Conservation (phyloP, 2,329 filamentous ascomycete genomes). For the Beauveria australis region DNA sequence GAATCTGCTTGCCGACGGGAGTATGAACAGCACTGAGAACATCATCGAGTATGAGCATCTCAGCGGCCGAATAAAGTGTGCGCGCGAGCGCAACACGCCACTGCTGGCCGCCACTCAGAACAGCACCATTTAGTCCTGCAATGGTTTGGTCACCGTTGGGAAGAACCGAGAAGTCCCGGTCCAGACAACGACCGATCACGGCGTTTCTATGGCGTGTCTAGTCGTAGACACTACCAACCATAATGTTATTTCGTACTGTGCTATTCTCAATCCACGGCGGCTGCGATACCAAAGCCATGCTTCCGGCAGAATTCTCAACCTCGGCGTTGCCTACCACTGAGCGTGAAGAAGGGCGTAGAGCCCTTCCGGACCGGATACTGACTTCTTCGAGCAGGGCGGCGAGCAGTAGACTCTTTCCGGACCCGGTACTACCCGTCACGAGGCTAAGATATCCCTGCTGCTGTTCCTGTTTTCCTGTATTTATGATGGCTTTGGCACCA, state of each 20-base stretch:
- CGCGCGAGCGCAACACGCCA: constrained; percentile 37
- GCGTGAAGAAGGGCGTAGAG: constrained; percentile 37
- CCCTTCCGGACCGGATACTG: constrained; percentile 49
- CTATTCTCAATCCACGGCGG: constrained; percentile 40
- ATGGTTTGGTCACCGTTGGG: constrained; percentile 35
- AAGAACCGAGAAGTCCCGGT: constrained; percentile 34
- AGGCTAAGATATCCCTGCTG: no score
- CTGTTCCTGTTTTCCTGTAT: no score
- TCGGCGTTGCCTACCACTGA: constrained; percentile 19
- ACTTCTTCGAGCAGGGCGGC: constrained; percentile 61
- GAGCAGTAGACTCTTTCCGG: constrained; percentile 62
- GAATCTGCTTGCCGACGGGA: constrained; percentile 3
- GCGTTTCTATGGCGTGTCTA: constrained; percentile 35
- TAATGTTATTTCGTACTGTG: constrained; percentile 36
- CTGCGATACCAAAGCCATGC: constrained; percentile 37
- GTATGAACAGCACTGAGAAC: constrained; percentile 22
- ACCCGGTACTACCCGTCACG: constrained; percentile 61
- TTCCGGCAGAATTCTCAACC: not conserved
- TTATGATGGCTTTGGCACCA: no score
- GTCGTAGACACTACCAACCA: constrained; percentile 33
- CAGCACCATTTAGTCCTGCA: constrained; percentile 34
- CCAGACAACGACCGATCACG: constrained; percentile 35
- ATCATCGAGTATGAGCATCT: constrained; percentile 39
- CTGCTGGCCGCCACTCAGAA: constrained; percentile 37
- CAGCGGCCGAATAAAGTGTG: constrained; percentile 35